Percentiles rank a stretch among this genome's conserved stretches.
Conservation (phyloP, 352 stramenopile species). For the Phytophthora nicotianae region DNA sequence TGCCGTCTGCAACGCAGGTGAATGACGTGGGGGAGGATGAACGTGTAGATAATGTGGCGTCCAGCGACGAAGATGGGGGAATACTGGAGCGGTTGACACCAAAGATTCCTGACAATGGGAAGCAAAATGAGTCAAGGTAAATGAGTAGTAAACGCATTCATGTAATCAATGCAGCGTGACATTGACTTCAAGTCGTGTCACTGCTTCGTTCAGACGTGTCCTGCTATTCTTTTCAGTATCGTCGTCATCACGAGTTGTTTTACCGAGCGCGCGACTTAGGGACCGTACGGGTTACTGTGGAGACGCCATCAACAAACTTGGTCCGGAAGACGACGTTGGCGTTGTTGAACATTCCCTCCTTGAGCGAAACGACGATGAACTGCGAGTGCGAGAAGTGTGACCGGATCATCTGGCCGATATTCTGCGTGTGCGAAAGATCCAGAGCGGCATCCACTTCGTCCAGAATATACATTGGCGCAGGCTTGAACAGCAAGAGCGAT, state of each 20-base stretch:
- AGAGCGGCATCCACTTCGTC: slow-evolving; percentile 99
- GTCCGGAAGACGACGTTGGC: slow-evolving; percentile 99
- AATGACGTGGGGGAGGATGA: background rate
- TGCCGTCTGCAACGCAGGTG: background rate
- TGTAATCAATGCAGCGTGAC: slow-evolving; percentile 23
- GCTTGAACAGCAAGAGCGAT: slow-evolving; percentile 98
- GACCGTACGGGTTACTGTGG: slow-evolving; percentile 96
- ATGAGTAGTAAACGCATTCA: slow-evolving; percentile 10
- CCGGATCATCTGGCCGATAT: slow-evolving; percentile 99
- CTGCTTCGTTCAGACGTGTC: slow-evolving; percentile 1
- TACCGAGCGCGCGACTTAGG: slow-evolving; percentile 59
- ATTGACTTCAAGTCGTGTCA: slow-evolving; percentile 6
- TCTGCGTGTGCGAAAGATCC: slow-evolving; percentile 99
- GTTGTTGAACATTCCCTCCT: slow-evolving; percentile 99
- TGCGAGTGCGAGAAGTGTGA: slow-evolving; percentile 99
- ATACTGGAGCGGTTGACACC: background rate
- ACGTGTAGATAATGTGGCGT: background rate
- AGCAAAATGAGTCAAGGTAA: background rate
- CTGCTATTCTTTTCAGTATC: slow-evolving; percentile 7
- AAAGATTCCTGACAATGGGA: background rate
- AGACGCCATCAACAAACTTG: slow-evolving; percentile 99
- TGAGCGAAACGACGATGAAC: slow-evolving; percentile 99
- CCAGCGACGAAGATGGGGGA: background rate
- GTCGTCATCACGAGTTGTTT: background rate
- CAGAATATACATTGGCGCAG: slow-evolving; percentile 99